These are phyloP conservation scores for Juncus inflexus DNA, from an alignment of 176 grass and related monocot species.

Conservation along the genomic window DNA sequence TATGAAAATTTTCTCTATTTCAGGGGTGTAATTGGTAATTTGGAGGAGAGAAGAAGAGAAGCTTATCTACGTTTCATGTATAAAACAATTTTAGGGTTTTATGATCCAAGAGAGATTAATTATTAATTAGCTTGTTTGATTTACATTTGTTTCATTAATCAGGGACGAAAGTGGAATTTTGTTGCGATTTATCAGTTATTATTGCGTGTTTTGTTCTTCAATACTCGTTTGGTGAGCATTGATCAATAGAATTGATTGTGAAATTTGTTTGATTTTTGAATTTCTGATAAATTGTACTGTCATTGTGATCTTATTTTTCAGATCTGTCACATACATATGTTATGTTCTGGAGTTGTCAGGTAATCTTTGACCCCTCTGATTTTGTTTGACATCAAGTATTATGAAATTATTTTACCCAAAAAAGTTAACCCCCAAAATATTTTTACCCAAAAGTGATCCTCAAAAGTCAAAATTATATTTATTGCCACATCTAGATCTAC, in stretches of 20 bases:
- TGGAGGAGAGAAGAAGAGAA: too few relatives aligned
- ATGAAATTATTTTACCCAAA: too few relatives aligned
- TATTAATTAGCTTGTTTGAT: neutral
- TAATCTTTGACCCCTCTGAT: constrained; percentile 7
- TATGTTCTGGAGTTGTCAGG: constrained; percentile 12
- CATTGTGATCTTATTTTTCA: neutral
- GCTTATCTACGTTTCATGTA: too few relatives aligned
- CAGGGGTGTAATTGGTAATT: too few relatives aligned
- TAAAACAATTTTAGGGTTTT: too few relatives aligned
- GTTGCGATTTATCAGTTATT: constrained; percentile 3
- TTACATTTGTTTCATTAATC: neutral
- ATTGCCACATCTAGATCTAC: too few relatives aligned
- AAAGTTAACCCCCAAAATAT: too few relatives aligned
- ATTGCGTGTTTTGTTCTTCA: neutral
- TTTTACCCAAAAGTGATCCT: too few relatives aligned
- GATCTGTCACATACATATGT: constrained; percentile 12
- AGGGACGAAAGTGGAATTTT: neutral
- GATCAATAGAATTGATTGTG: neutral
- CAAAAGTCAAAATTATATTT: too few relatives aligned
- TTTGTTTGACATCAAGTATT: neutral
- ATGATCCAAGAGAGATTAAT: too few relatives aligned
- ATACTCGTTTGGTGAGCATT: constrained; percentile 17
- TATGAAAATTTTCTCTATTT: too few relatives aligned
- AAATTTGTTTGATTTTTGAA: neutral
- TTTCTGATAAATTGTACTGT: neutral